A percentile compares a stretch with the other conserved stretches of the same genome.
Conservation (phyloP, 371 early-diverging fungal species). For the Mucor mucedo region DNA sequence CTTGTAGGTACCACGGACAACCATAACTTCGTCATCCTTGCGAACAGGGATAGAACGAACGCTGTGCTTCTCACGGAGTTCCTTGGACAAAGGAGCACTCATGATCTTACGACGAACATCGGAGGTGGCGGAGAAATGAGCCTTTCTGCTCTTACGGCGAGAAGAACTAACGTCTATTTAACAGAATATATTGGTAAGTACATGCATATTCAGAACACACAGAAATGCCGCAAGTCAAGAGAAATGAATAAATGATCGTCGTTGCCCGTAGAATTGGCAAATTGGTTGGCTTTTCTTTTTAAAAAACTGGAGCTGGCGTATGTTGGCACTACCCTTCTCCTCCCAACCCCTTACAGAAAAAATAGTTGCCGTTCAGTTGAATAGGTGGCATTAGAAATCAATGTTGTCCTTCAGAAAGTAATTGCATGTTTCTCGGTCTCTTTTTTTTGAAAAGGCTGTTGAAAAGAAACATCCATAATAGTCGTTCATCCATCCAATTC, state of each 20-base stretch:
- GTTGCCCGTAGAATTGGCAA: no score
- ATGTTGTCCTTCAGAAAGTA: background rate
- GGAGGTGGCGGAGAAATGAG: slow-evolving; percentile 98
- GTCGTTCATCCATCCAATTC: slow-evolving; percentile 15
- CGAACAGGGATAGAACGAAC: slow-evolving; percentile 96
- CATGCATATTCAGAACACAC: background rate
- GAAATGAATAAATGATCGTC: background rate
- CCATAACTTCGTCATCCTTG: slow-evolving; percentile 95
- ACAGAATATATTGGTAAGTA: background rate
- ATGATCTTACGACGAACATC: slow-evolving; percentile 94
- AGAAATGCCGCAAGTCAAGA: background rate
- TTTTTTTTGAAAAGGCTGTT: background rate
- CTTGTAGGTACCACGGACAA: slow-evolving; percentile 95
- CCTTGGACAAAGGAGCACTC: slow-evolving; percentile 97
- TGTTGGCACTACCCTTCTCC: no score
- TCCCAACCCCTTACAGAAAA: no score
- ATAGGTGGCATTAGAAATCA: no score
- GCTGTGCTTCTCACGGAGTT: slow-evolving; percentile 95
- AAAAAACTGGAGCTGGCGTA: background rate
- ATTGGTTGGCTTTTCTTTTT: background rate
- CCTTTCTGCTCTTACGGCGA: slow-evolving; percentile 96
- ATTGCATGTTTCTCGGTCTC: background rate
- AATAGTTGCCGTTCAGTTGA: no score
- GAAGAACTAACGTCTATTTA: slow-evolving; percentile 89
- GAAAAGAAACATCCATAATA: slow-evolving; percentile 2